A percentile compares a stretch with the other conserved stretches of the same genome.
Evolutionary conservation across 2,329 filamentous ascomycete species (phyloP).

Genomic region (Emericellopsis atlantica): DNA sequence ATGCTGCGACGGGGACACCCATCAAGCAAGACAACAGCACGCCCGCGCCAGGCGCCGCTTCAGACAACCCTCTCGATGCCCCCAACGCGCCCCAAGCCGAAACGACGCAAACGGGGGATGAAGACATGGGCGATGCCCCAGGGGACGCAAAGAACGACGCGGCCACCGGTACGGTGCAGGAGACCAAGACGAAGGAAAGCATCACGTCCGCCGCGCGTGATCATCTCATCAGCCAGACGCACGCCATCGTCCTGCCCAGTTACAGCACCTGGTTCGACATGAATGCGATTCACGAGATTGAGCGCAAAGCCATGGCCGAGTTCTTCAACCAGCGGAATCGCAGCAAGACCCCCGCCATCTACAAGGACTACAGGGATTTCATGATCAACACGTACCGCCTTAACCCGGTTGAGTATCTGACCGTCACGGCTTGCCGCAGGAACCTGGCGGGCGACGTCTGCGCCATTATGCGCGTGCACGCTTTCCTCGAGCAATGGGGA

Average conservation of each 20-base stretch:
- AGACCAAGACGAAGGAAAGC: constrained; percentile 63
- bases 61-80: constrained; percentile 58
- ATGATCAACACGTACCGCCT: constrained; percentile 99
- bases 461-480: constrained; percentile 97
- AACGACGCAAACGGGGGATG: constrained; percentile 50
- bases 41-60: constrained; percentile 36
- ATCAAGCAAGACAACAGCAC: constrained; percentile 51
- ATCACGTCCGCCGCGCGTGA: constrained; percentile 80
- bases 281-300: constrained; percentile 79
- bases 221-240: constrained; percentile 85
- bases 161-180: constrained; percentile 25
- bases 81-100: constrained; percentile 46
- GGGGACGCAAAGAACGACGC: constrained; percentile 38
- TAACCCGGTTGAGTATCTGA: constrained; percentile 92
- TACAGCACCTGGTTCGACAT: constrained; percentile 99
- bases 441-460: constrained; percentile 96
- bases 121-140: constrained; percentile 64
- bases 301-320: constrained; percentile 89
- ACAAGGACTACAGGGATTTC: constrained; percentile 98
- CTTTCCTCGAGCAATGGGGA: constrained; percentile 97
- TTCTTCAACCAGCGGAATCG: constrained; percentile 98
- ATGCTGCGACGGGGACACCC: constrained; percentile 35
- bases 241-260: constrained; percentile 90
- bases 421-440: constrained; percentile 86
- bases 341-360: constrained; percentile 93